Conservation (phyloP, 106 monocot genomes). For the Narthecium ossifragum region DNA sequence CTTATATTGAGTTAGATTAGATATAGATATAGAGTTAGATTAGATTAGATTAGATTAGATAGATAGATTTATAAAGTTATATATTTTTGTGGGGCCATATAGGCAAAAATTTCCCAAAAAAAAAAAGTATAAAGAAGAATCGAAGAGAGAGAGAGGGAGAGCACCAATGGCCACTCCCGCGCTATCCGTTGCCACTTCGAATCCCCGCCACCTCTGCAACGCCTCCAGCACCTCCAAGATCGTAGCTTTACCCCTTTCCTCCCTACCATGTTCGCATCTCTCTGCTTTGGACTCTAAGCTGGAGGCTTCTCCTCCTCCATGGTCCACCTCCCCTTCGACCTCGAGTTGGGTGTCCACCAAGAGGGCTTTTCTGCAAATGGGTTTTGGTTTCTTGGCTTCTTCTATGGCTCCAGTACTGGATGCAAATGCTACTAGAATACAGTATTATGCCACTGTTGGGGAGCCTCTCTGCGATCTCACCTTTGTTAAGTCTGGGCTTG, state of each 20-base stretch:
- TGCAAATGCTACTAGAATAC: conserved; percentile 66
- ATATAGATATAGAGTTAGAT: too few species aligned
- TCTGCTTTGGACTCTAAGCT: conserved; percentile 7
- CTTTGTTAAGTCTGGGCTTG: conserved; percentile 79
- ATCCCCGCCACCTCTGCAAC: conserved; percentile 11
- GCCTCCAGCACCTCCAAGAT: conserved; percentile 8
- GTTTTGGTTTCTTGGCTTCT: conserved; percentile 42
- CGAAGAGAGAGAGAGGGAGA: neutral
- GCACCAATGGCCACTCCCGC: conserved; percentile 28
- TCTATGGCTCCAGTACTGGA: conserved; percentile 23
- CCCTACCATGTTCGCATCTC: neutral
- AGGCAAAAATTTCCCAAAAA: neutral
- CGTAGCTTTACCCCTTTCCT: neutral
- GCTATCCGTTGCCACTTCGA: conserved; percentile 17
- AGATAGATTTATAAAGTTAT: too few species aligned
- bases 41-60: too few species aligned
- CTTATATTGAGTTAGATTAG: too few species aligned
- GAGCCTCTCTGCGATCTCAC: conserved; percentile 71
- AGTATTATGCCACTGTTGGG: conserved; percentile 87
- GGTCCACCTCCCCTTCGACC: neutral
- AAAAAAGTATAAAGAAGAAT: neutral
- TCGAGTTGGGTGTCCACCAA: conserved; percentile 31
- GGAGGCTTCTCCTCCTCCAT: neutral
- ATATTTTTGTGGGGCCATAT: too few species aligned
- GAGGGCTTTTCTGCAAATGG: conserved; percentile 38